These are phyloP conservation scores for Tinospora cordifolia DNA, from an alignment of 164 flowering plant genomes.

Conservation along the genomic window DNA sequence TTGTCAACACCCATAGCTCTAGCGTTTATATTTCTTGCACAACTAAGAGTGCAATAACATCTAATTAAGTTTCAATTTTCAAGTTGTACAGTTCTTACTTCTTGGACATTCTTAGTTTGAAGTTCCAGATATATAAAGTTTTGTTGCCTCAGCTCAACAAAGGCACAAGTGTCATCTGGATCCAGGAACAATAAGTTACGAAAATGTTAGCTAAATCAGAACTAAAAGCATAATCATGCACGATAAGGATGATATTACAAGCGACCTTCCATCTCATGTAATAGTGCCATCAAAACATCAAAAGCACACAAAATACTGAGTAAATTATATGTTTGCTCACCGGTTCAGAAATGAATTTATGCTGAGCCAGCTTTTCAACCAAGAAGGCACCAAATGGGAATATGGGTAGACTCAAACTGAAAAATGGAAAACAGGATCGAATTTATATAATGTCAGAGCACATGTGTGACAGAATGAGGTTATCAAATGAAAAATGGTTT, in stretches of 20 bases:
- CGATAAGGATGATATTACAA: background rate
- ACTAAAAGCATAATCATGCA: background rate
- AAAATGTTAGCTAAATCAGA: background rate
- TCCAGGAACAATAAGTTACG: background rate
- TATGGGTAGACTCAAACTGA: constrained; percentile 68
- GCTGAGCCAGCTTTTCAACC: constrained; percentile 66
- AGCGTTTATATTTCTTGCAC: background rate
- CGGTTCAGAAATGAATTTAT: constrained; percentile 46
- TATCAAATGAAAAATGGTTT: background rate
- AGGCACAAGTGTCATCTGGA: no score
- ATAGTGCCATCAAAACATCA: background rate
- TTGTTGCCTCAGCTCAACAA: no score
- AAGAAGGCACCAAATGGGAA: constrained; percentile 68
- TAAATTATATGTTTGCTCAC: constrained; percentile 35
- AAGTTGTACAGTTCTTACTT: no score
- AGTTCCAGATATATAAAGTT: no score
- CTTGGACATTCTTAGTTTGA: no score
- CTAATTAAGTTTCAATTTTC: no score
- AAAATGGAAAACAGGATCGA: constrained; percentile 14
- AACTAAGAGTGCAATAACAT: background rate
- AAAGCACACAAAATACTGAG: background rate
- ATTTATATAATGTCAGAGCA: constrained; percentile 2
- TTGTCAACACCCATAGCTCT: background rate
- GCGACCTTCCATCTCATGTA: background rate
- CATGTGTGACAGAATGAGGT: background rate